Evolutionary conservation across 305 asterid species (phyloP).

Genomic region (Solanum chacoense): DNA sequence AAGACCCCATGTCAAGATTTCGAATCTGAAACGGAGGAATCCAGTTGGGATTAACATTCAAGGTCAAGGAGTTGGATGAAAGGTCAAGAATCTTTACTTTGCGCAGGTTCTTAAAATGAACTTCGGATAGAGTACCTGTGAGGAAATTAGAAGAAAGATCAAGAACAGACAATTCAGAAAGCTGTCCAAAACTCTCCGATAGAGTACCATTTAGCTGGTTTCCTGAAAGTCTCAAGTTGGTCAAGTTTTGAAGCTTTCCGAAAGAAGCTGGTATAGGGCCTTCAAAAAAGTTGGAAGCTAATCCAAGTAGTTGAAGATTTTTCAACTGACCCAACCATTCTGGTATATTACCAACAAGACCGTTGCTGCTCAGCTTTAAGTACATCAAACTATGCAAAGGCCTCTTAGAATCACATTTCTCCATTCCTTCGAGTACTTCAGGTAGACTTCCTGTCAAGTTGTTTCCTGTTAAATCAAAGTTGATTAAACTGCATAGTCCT

Average conservation of each 20-base stretch:
- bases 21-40: constrained; percentile 35
- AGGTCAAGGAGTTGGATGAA: constrained; percentile 27
- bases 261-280: constrained; percentile 35
- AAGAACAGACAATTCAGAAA: background rate
- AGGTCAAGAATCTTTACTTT: constrained; percentile 23
- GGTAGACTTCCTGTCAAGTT: constrained; percentile 32
- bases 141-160: constrained; percentile 23
- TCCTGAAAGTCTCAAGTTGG: background rate
- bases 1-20: constrained; percentile 35
- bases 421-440: background rate
- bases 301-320: constrained; percentile 24
- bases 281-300: constrained; percentile 25
- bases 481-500: constrained; percentile 1
- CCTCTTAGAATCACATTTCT: background rate
- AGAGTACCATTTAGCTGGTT: background rate
- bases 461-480: background rate
- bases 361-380: constrained; percentile 19
- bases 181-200: background rate
- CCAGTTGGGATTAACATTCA: constrained; percentile 34
- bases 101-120: constrained; percentile 25
- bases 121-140: constrained; percentile 22
- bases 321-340: constrained; percentile 27
- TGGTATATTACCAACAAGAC: constrained; percentile 27
- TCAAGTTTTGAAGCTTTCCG: constrained; percentile 8
- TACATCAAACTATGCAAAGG: constrained; percentile 18